Percentiles rank a stretch among this genome's conserved stretches.
Evolutionary conservation across 108 stramenopile genomes (phyloP).

Genomic region (Cylindrotheca fusiformis): DNA sequence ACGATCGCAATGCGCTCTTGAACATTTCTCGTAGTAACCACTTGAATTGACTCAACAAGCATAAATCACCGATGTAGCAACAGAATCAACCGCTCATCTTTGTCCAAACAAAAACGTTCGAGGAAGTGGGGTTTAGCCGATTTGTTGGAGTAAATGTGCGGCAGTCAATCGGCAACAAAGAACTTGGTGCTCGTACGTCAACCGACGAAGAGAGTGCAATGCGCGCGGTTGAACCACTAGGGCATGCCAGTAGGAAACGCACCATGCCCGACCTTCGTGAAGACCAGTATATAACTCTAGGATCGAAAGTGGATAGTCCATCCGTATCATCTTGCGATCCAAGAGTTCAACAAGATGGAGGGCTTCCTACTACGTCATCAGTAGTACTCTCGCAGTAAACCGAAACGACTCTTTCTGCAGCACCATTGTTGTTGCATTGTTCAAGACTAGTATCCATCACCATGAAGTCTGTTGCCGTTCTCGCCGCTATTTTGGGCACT

Average conservation of each 20-base stretch:
- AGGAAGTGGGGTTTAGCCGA: not conserved
- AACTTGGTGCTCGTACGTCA: too few species aligned
- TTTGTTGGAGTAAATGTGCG: not conserved
- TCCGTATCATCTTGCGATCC: slow-evolving; percentile 21
- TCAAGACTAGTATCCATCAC: slow-evolving; percentile 16
- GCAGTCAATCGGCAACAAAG: not conserved
- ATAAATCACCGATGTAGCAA: too few species aligned
- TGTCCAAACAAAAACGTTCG: too few species aligned
- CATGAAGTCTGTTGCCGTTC: slow-evolving; percentile 59
- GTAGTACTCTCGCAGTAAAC: not conserved
- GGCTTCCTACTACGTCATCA: slow-evolving; percentile 6
- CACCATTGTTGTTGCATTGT: slow-evolving; percentile 1
- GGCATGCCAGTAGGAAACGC: too few species aligned
- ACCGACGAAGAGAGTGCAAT: too few species aligned
- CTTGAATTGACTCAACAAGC: too few species aligned
- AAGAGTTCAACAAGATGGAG: slow-evolving; percentile 12
- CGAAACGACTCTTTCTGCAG: not conserved
- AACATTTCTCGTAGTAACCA: slow-evolving; percentile 39
- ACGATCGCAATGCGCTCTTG: slow-evolving; percentile 31
- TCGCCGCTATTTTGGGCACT: slow-evolving; percentile 47
- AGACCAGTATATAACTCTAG: not conserved
- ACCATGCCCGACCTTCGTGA: too few species aligned
- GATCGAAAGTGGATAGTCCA: not conserved
- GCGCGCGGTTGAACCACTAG: too few species aligned
- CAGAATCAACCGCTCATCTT: too few species aligned